These are phyloP conservation scores for Echria macrotheca DNA, from an alignment of 495 filamentous ascomycete genomes.

Conservation along the genomic window DNA sequence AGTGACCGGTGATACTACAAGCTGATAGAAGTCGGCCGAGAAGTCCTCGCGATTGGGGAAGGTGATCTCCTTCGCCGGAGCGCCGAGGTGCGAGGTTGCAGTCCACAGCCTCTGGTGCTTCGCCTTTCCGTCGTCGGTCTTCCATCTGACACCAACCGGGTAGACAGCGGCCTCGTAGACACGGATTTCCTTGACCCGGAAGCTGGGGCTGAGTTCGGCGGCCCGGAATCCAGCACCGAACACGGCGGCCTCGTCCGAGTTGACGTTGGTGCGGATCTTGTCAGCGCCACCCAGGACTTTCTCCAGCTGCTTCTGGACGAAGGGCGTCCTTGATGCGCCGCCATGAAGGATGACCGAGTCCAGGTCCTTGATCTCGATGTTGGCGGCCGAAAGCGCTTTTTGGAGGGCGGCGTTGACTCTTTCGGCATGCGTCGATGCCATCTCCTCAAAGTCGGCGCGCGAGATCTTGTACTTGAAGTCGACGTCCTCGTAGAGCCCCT, in stretches of 20 bases:
- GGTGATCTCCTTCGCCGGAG: constrained; percentile 74
- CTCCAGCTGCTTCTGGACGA: constrained; percentile 88
- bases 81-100: constrained; percentile 66
- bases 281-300: constrained; percentile 60
- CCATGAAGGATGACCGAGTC: constrained; percentile 92
- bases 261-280: constrained; percentile 89
- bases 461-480: constrained; percentile 89
- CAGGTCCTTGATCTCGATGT: constrained; percentile 67
- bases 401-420: constrained; percentile 65
- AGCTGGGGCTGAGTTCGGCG: constrained; percentile 83
- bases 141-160: constrained; percentile 68
- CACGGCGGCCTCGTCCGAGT: constrained; percentile 93
- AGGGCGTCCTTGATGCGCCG: constrained; percentile 84
- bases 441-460: constrained; percentile 75
- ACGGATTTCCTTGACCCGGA: constrained; percentile 95
- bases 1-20: constrained; percentile 41
- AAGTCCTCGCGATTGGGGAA: constrained; percentile 84
- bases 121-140: constrained; percentile 55
- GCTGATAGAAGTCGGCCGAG: constrained; percentile 72
- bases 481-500: constrained; percentile 82
- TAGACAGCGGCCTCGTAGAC: constrained; percentile 68
- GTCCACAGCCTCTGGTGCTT: constrained; percentile 69
- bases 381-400: constrained; percentile 67
- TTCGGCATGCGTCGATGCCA: constrained; percentile 62
- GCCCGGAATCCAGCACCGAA: constrained; percentile 96